A percentile compares a stretch with the other conserved stretches of the same genome.
Evolutionary conservation across 257 asterid genomes (phyloP).

Genomic region (Scutellaria baicalensis): DNA sequence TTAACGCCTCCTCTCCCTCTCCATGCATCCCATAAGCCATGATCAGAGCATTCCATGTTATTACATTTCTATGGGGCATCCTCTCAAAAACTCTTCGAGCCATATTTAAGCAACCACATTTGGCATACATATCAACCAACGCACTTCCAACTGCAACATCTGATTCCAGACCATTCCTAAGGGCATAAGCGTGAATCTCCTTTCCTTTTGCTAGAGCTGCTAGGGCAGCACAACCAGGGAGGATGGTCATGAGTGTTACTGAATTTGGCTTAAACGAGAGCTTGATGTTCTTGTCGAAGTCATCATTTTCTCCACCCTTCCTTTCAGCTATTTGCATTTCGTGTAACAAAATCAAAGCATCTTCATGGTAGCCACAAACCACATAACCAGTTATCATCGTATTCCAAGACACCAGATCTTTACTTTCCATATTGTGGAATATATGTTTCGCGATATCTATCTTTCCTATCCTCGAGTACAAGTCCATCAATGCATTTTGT

Average conservation of each 20-base stretch:
- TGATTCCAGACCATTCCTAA: slow-evolving; percentile 43
- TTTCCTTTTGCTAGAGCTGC: slow-evolving; percentile 70
- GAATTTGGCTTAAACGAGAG: slow-evolving; percentile 53
- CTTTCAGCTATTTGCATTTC: slow-evolving; percentile 42
- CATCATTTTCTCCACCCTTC: not conserved
- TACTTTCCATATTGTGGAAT: slow-evolving; percentile 56
- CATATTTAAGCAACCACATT: slow-evolving; percentile 69
- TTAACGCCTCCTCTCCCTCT: slow-evolving; percentile 57
- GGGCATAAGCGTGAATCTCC: slow-evolving; percentile 69
- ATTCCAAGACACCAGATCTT: slow-evolving; percentile 78
- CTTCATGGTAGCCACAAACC: slow-evolving; percentile 68
- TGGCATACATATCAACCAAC: slow-evolving; percentile 82
- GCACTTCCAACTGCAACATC: slow-evolving; percentile 86
- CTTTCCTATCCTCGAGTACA: slow-evolving; percentile 71
- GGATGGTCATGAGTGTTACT: slow-evolving; percentile 74
- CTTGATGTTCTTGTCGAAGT: slow-evolving; percentile 1
- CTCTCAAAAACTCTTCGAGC: slow-evolving; percentile 59
- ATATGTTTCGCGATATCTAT: slow-evolving; percentile 41
- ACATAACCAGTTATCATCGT: slow-evolving; percentile 79
- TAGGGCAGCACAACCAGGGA: slow-evolving; percentile 76
- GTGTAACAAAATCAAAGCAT: slow-evolving; percentile 47
- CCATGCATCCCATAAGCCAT: slow-evolving; percentile 96
- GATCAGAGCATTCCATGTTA: slow-evolving; percentile 85
- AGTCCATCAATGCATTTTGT: slow-evolving; percentile 82
- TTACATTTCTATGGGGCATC: slow-evolving; percentile 56